Conservation (phyloP, 495 filamentous ascomycete species). For the Pyronema omphalodes region DNA sequence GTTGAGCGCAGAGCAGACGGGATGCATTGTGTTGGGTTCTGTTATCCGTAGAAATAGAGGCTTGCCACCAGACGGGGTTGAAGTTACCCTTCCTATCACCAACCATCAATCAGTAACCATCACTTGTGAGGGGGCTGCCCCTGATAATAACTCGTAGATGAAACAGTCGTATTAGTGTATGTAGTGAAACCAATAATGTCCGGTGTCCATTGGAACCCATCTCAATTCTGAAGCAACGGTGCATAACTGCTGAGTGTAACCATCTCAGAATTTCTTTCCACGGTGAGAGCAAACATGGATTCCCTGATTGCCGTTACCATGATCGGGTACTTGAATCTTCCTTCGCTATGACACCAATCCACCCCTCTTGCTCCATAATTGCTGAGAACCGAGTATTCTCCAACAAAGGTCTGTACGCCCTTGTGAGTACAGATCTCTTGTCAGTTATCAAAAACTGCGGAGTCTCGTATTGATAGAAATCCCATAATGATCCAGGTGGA, state of each 20-base stretch:
- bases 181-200: slow-evolving; percentile 26
- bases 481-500: slow-evolving; percentile 28
- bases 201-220: slow-evolving; percentile 27
- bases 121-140: too few relatives aligned
- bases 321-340: slow-evolving; percentile 24
- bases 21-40: too few relatives aligned
- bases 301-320: slow-evolving; percentile 46
- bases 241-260: slow-evolving; percentile 31
- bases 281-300: slow-evolving; percentile 47
- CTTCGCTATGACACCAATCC: slow-evolving; percentile 26
- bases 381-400: slow-evolving; percentile 40
- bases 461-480: slow-evolving; percentile 31
- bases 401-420: slow-evolving; percentile 29
- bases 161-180: slow-evolving; percentile 29
- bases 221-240: slow-evolving; percentile 31
- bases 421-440: slow-evolving; percentile 22
- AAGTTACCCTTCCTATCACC: slow-evolving; percentile 25
- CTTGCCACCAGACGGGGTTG: slow-evolving; percentile 38
- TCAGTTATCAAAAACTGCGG: slow-evolving; percentile 37
- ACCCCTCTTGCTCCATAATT: slow-evolving; percentile 32
- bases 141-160: slow-evolving; percentile 30
- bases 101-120: too few relatives aligned
- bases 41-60: too few relatives aligned
- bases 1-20: too few relatives aligned
- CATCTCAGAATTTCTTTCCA: slow-evolving; percentile 45